Evolutionary conservation across 305 asterid species (phyloP), one percentile per base, ranked within the genome.

Genomic region (Fraxinus sp.): DNA sequence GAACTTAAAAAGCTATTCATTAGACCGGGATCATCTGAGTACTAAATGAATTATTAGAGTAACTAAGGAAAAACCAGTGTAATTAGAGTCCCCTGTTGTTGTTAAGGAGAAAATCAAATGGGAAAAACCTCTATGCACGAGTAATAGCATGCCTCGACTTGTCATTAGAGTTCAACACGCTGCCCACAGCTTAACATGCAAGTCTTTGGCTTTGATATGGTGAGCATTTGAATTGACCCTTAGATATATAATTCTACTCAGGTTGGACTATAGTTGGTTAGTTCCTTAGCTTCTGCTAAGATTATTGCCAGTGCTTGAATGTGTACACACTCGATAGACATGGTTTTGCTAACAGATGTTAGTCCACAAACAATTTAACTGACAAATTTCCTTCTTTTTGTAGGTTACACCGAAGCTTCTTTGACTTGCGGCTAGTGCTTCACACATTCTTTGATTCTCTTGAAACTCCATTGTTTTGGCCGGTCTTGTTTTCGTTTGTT

Each of bases 361-460:
- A 1, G 39, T 26, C n/a, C 13, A 4, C 35, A 13, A 68, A 68
- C n/a, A 28, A 68, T 68, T 64, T 4, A 1, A 66, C 33, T 28
- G 16, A 18, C 24, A 41, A 70, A 5, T 70, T 14, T 30, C 22
- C 22, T 32, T 49, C 35, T 10, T 76, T 77, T 83, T 80, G 79
- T 90, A 90, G 93, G 91, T 82, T 84, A 81, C 28, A 76, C 37
- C 66, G 81, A 14, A 52, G 68, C 52, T 76, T 16, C 62, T 52
- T 14, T 75, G 71, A 78, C 62, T 78, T 79, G 84, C 55, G 59
- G 79, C 36, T 74, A 59, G 82, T 73, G 32, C 83, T 73, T 74
- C 76, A 20, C 74, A 33, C 79, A 88, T 80, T 80, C 86, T 82
- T 79, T 79, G 76, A 78, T 81, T 74, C 79, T 86, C 30, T 36